Percentiles rank a stretch among this genome's conserved stretches.
phyloP scores from a whole-genome alignment of 1,284 basidiomycete genomes.

The Melampsora americana region DNA sequence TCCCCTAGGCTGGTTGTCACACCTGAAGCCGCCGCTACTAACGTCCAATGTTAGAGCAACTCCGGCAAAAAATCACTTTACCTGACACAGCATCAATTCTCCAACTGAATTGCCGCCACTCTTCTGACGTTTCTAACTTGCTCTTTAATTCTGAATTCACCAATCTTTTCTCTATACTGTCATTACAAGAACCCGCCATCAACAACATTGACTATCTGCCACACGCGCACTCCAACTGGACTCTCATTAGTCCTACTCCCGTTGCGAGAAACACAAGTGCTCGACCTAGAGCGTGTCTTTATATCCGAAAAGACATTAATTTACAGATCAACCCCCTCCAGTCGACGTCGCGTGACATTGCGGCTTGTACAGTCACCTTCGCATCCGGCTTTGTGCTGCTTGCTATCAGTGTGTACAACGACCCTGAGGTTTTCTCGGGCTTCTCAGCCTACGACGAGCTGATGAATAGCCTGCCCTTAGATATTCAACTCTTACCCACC shows the following conservation, averaged over 20 bases:
- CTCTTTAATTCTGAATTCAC: no score
- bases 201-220: neutral
- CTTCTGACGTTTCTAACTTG: no score
- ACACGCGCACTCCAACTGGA: slow-evolving; percentile 1
- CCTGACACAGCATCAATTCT: no score
- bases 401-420: neutral
- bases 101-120: no score
- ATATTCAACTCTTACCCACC: neutral
- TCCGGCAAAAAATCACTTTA: no score
- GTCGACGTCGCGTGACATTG: neutral
- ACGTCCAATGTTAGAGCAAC: no score
- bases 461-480: neutral
- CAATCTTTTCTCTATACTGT: neutral
- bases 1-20: no score
- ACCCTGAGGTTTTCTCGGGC: neutral
- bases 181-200: slow-evolving; percentile 7
- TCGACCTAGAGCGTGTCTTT: no score
- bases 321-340: neutral
- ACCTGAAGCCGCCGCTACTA: no score
- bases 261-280: neutral
- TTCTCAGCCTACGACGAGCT: neutral
- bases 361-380: neutral
- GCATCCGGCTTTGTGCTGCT: neutral
- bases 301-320: slow-evolving; percentile 2
- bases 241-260: neutral